Evolutionary conservation across 306 rosid genomes (phyloP).

Genomic region (Prosopis cineraria): DNA sequence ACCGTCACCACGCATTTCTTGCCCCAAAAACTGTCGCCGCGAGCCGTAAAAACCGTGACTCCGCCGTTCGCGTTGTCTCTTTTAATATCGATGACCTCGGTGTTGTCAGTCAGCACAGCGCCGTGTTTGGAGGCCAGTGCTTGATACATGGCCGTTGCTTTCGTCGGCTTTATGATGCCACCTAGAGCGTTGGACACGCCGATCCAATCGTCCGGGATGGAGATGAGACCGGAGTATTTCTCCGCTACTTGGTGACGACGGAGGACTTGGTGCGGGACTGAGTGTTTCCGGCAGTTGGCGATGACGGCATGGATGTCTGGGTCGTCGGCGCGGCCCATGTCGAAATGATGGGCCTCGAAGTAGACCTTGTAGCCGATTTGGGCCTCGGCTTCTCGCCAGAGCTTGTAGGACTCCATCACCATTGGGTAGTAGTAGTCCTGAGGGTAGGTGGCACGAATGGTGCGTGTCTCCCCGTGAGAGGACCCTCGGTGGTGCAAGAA

Average conservation of each 20-base stretch:
- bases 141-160: slow-evolving; percentile 90
- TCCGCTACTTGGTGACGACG: slow-evolving; percentile 28
- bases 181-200: slow-evolving; percentile 60
- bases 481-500: slow-evolving; percentile 96
- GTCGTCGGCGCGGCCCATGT: slow-evolving; percentile 47
- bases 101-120: slow-evolving; percentile 64
- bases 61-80: slow-evolving; percentile 38
- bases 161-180: slow-evolving; percentile 81
- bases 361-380: slow-evolving; percentile 69
- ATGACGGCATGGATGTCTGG: slow-evolving; percentile 42
- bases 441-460: slow-evolving; percentile 73
- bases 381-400: slow-evolving; percentile 68
- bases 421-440: slow-evolving; percentile 56
- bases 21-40: slow-evolving; percentile 53
- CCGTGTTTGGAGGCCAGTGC: slow-evolving; percentile 61
- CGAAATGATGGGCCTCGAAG: slow-evolving; percentile 67
- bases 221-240: slow-evolving; percentile 51
- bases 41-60: slow-evolving; percentile 39
- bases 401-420: slow-evolving; percentile 70
- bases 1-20: slow-evolving; percentile 84
- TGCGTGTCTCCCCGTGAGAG: slow-evolving; percentile 99
- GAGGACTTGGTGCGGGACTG: slow-evolving; percentile 41
- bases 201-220: slow-evolving; percentile 67
- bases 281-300: slow-evolving; percentile 37
- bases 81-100: slow-evolving; percentile 53